Conservation (phyloP, 2,329 filamentous ascomycete genomes). For the Hypoxylon sp. region DNA sequence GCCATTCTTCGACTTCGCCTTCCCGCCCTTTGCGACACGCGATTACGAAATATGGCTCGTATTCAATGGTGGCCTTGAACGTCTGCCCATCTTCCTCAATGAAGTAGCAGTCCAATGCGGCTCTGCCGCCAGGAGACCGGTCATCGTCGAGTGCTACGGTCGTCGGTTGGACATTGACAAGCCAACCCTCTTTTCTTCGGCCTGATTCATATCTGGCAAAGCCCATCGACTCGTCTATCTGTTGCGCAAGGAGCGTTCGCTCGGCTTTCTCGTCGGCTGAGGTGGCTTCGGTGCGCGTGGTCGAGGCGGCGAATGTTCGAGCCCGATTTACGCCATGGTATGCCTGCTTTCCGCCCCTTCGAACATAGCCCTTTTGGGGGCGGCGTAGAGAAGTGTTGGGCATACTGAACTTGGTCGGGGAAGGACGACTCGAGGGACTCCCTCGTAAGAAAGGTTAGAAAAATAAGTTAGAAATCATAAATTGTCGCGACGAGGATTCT, state of each 20-base stretch:
- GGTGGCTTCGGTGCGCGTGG: constrained; percentile 82
- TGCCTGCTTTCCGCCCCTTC: constrained; percentile 73
- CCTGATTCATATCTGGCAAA: constrained; percentile 93
- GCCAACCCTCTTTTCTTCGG: constrained; percentile 84
- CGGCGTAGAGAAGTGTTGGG: constrained; percentile 70
- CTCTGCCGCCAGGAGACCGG: constrained; percentile 83
- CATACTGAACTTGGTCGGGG: constrained; percentile 58
- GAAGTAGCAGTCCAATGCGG: constrained; percentile 97
- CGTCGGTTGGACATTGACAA: constrained; percentile 94
- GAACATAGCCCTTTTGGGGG: constrained; percentile 76
- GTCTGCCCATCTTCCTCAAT: constrained; percentile 88
- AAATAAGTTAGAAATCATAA: constrained; percentile 8
- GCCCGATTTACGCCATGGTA: constrained; percentile 76
- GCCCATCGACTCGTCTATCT: constrained; percentile 94
- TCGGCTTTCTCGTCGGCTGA: constrained; percentile 95
- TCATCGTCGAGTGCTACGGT: constrained; percentile 79
- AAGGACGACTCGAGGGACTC: constrained; percentile 5
- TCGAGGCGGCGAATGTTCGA: constrained; percentile 84
- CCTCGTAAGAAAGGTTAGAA: constrained; percentile 2
- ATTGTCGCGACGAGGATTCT: constrained; percentile 4
- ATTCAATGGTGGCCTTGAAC: constrained; percentile 97
- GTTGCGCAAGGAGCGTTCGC: constrained; percentile 82
- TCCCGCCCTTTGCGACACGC: constrained; percentile 90
- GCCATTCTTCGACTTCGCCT: constrained; percentile 96
- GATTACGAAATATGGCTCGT: constrained; percentile 95